These are phyloP conservation scores for Vigna reflexopilosa DNA, from an alignment of 306 rosid species.

Conservation along the genomic window DNA sequence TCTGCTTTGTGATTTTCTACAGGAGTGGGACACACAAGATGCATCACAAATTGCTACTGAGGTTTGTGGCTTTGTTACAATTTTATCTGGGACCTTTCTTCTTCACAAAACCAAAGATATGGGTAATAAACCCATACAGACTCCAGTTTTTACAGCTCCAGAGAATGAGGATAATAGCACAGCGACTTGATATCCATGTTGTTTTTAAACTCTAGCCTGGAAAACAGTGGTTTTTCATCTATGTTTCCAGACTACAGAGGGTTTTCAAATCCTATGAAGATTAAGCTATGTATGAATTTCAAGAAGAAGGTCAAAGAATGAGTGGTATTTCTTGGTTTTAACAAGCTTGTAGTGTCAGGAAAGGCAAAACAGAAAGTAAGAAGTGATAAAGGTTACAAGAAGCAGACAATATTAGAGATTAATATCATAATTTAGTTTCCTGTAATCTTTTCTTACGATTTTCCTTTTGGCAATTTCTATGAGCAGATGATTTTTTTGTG, in stretches of 20 bases:
- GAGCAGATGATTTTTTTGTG: conserved; percentile 1
- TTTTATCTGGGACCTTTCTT: conserved; percentile 89
- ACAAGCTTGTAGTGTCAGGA: conserved; percentile 22
- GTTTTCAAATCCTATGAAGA: conserved; percentile 8
- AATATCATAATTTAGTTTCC: conserved; percentile 4
- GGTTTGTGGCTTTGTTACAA: conserved; percentile 88
- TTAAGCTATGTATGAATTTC: not conserved
- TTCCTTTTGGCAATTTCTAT: not conserved
- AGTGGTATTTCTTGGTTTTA: not conserved
- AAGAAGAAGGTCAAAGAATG: conserved; percentile 7
- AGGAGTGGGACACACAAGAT: conserved; percentile 86
- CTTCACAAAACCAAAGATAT: conserved; percentile 93
- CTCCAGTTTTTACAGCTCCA: conserved; percentile 47
- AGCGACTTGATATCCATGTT: not conserved
- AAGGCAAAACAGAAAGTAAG: not conserved
- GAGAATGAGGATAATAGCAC: not conserved
- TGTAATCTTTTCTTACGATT: not conserved
- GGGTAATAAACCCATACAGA: conserved; percentile 60
- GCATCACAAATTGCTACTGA: conserved; percentile 81
- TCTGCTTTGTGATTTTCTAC: conserved; percentile 32
- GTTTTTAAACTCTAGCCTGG: not conserved
- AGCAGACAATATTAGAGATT: conserved; percentile 9
- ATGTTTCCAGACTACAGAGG: not conserved
- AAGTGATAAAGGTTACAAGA: conserved; percentile 5
- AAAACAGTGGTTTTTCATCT: not conserved